Conservation (phyloP, 176 grass and related monocot genomes). For the Musa itinerans region DNA sequence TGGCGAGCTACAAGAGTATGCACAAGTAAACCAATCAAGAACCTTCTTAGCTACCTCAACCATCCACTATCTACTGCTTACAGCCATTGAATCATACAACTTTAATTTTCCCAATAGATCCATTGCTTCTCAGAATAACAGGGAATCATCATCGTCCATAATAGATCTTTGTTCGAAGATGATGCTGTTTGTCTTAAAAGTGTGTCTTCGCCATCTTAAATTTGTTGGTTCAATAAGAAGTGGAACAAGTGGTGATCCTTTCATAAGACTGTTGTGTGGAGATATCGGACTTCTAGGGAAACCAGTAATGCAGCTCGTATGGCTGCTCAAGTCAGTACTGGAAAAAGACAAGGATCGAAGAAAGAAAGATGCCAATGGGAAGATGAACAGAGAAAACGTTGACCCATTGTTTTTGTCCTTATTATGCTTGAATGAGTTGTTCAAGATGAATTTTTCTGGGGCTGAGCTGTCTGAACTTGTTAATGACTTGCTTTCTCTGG, state of each 20-base stretch:
- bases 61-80: conserved; percentile 47
- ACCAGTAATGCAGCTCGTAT: conserved; percentile 60
- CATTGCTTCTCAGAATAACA: conserved; percentile 42
- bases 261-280: conserved; percentile 26
- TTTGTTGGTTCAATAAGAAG: conserved; percentile 27
- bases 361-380: conserved; percentile 49
- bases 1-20: conserved; percentile 32
- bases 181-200: conserved; percentile 61
- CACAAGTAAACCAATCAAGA: conserved; percentile 32
- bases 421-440: conserved; percentile 49
- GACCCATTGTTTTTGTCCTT: conserved; percentile 59
- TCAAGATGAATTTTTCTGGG: conserved; percentile 46
- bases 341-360: conserved; percentile 39
- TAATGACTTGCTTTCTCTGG: conserved; percentile 36
- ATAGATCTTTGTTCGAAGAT: conserved; percentile 30
- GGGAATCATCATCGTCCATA: conserved; percentile 18
- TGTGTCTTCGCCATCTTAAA: conserved; percentile 54
- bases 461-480: conserved; percentile 29
- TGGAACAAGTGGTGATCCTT: conserved; percentile 18
- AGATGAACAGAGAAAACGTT: conserved; percentile 45
- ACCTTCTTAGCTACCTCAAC: conserved; percentile 42
- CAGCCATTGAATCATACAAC: conserved; percentile 38
- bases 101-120: conserved; percentile 24
- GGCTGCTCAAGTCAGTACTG: conserved; percentile 35
- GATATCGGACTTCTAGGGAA: conserved; percentile 42